Evolutionary conservation across 1,284 basidiomycete genomes (phyloP).

Genomic region (Cutaneotrichosporon curvatum): DNA sequence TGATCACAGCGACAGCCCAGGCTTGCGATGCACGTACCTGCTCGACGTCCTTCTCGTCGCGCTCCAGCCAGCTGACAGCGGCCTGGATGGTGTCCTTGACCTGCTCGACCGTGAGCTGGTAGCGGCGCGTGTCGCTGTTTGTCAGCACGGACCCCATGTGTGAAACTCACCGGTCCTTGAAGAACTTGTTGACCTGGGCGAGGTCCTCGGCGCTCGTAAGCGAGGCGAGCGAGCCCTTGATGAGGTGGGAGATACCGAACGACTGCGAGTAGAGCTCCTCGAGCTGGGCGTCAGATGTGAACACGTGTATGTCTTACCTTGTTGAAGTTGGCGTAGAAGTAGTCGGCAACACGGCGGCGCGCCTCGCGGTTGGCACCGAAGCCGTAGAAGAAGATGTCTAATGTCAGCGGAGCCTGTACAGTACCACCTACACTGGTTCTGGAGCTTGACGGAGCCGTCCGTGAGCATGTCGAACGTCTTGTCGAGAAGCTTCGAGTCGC

Average conservation of each 20-base stretch:
- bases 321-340: constrained; percentile 58
- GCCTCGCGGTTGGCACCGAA: constrained; percentile 38
- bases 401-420: not conserved
- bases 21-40: constrained; percentile 24
- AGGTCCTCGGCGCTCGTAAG: constrained; percentile 66
- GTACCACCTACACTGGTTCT: constrained; percentile 50
- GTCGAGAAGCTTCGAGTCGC: constrained; percentile 49
- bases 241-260: constrained; percentile 50
- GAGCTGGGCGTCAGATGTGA: constrained; percentile 48
- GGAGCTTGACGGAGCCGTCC: constrained; percentile 54
- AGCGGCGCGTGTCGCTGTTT: constrained; percentile 43
- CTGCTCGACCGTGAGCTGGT: constrained; percentile 50
- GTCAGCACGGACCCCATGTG: not conserved
- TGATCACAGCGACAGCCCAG: not conserved
- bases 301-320: constrained; percentile 47
- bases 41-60: constrained; percentile 50
- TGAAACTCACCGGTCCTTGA: constrained; percentile 48
- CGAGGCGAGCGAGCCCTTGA: constrained; percentile 54
- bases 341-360: constrained; percentile 41
- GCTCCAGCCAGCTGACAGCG: constrained; percentile 51
- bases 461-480: constrained; percentile 56
- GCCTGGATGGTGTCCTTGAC: constrained; percentile 52
- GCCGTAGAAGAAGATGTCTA: constrained; percentile 49
- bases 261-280: constrained; percentile 65
- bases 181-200: constrained; percentile 62